Evolutionary conservation across 176 grass and related monocot genomes (phyloP), one percentile per base, ranked within the genome.

Genomic region (Juncus inflexus): DNA sequence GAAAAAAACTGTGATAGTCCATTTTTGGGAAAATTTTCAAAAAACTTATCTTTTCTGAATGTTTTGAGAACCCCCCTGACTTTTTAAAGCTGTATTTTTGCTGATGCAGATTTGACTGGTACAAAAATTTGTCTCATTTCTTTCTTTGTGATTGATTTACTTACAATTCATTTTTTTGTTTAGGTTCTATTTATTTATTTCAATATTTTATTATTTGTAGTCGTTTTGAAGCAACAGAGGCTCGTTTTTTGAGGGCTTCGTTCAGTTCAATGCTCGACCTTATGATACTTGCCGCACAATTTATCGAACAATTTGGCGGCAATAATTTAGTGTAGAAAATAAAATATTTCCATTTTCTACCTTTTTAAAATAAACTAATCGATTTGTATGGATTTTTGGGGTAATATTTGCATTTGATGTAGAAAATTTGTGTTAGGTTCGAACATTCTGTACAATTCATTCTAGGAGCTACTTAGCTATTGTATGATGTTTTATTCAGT

Each of bases 221-320:
- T 47, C 76, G 88, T 40, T 88, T 96, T 9, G 84, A 90, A 74
- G 84, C 91, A n/a, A 79, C 77, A 45, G 91, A 96, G 70, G 82
- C 91, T 19, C 79, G 87, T 15, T 88, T 96, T 64, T 77, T 96
- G 2, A 77, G 84, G 50, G 87, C 91, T 74, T 91, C 84, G 0
- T 96, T 88, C 67, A 89, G 87, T 14, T 63, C 82, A 8, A 86
- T 96, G 58, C 81, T 90, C 1, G 84, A 96, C 67, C 82, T 89
- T 28, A 79, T 90, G 71, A 78, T 85, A 36, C 79, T 96, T 10
- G 79, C 84, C 7, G 85, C 92, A 3, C 83, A 96, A 64, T 77
- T 96, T 35, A 84, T 91, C 0, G 87, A 96, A 72, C 84, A 91
- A 78, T 91, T 81, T 5, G 76, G 77, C 12, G 58, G 51, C 62